Percentiles rank a stretch among this genome's conserved stretches.
Conservation (phyloP, 2,329 filamentous ascomycete genomes). For the Exophiala bonariae region DNA sequence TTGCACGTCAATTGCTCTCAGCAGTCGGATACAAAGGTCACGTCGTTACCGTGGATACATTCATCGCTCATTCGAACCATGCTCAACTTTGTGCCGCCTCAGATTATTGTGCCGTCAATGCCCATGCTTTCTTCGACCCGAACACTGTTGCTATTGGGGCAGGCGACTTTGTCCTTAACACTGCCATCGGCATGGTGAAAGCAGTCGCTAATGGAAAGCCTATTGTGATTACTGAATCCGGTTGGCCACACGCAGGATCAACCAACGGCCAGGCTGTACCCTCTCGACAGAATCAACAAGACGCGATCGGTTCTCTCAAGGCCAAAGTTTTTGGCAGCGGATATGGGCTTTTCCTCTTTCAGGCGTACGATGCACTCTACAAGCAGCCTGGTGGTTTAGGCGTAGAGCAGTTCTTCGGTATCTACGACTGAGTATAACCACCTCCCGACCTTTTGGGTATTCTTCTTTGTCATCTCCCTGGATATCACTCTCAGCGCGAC, state of each 20-base stretch:
- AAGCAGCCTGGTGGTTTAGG: constrained; percentile 69
- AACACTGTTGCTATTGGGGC: constrained; percentile 60
- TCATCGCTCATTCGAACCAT: constrained; percentile 65
- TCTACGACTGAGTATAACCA: constrained; percentile 19
- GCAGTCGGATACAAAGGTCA: constrained; percentile 67
- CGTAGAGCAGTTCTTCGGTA: constrained; percentile 76
- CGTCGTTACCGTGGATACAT: constrained; percentile 80
- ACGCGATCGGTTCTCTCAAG: constrained; percentile 67
- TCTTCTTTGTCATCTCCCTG: too few species aligned
- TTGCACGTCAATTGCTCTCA: constrained; percentile 60
- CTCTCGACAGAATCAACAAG: constrained; percentile 63
- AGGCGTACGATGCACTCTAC: constrained; percentile 78
- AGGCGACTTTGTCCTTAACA: constrained; percentile 65
- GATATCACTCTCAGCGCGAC: too few species aligned
- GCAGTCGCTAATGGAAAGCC: constrained; percentile 54
- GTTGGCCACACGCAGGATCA: constrained; percentile 73
- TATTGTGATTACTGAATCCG: constrained; percentile 76
- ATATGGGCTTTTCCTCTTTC: constrained; percentile 67
- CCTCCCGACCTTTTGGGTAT: too few species aligned
- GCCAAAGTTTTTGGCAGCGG: constrained; percentile 54
- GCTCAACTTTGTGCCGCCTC: constrained; percentile 69
- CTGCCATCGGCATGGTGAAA: constrained; percentile 49
- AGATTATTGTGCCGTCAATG: constrained; percentile 79
- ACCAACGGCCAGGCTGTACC: constrained; percentile 70
- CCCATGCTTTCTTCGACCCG: constrained; percentile 79